Evolutionary conservation across 352 stramenopile species (phyloP).

Genomic region (Pythium rishiriense): DNA sequence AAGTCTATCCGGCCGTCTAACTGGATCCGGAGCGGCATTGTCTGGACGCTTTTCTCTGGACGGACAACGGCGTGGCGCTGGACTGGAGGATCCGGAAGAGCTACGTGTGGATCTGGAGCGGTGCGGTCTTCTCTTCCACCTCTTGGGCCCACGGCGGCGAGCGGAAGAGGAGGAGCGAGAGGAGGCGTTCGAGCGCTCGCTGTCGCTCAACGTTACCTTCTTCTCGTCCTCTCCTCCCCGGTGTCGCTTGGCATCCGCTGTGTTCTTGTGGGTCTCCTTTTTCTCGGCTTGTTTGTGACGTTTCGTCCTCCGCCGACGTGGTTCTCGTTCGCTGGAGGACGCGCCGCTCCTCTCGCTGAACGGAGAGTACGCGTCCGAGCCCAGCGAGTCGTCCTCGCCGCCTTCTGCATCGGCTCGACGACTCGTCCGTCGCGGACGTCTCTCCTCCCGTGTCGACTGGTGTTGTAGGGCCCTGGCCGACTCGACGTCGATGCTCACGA

Average conservation of each 20-base stretch:
- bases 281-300: constrained; percentile 1
- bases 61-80: neutral
- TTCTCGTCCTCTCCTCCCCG: constrained; percentile 4
- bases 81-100: neutral
- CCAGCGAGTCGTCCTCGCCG: constrained; percentile 28
- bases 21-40: neutral
- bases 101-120: neutral
- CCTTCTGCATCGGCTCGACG: neutral
- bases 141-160: neutral
- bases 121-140: neutral
- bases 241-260: neutral
- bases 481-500: constrained; percentile 50
- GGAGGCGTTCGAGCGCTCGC: neutral
- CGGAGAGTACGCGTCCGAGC: constrained; percentile 40
- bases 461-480: constrained; percentile 30
- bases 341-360: constrained; percentile 18
- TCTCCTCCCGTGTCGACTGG: neutral
- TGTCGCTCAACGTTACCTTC: neutral
- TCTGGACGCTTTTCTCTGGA: constrained; percentile 4
- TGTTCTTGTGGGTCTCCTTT: neutral
- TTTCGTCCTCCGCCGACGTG: neutral
- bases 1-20: neutral
- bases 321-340: neutral
- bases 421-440: neutral
- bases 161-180: neutral